Conservation (phyloP, 805 yeast genomes). For the Barnettozyma pratensis region DNA sequence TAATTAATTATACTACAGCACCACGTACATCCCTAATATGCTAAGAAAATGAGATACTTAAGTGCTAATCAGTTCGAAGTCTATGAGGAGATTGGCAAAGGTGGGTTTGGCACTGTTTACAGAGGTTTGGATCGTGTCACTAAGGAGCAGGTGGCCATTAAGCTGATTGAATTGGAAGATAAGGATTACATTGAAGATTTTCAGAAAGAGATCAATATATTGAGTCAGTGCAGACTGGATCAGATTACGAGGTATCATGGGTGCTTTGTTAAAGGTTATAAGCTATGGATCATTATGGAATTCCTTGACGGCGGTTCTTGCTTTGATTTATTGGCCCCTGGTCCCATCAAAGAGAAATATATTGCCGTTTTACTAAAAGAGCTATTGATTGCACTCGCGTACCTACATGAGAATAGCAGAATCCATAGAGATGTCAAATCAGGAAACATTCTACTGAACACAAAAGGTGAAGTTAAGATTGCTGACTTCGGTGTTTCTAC, state of each 20-base stretch:
- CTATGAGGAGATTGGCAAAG: slow-evolving; percentile 85
- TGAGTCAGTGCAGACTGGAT: slow-evolving; percentile 71
- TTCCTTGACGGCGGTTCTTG: slow-evolving; percentile 91
- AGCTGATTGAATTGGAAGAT: slow-evolving; percentile 85
- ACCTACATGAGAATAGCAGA: slow-evolving; percentile 70
- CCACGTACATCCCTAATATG: background rate
- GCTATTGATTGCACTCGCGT: slow-evolving; percentile 61
- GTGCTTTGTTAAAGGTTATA: slow-evolving; percentile 80
- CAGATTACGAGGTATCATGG: slow-evolving; percentile 92
- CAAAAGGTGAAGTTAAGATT: slow-evolving; percentile 70
- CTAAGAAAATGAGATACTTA: slow-evolving; percentile 20
- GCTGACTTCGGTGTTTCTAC: slow-evolving; percentile 98
- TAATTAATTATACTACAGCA: background rate
- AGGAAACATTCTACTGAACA: slow-evolving; percentile 75
- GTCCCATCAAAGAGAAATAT: slow-evolving; percentile 80
- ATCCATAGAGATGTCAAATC: slow-evolving; percentile 95
- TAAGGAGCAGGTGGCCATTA: slow-evolving; percentile 82
- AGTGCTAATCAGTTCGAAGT: slow-evolving; percentile 36
- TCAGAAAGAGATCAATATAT: slow-evolving; percentile 83
- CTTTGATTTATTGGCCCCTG: slow-evolving; percentile 75
- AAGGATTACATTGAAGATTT: slow-evolving; percentile 89
- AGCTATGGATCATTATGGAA: slow-evolving; percentile 96
- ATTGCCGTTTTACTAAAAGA: slow-evolving; percentile 80
- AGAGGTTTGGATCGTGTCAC: slow-evolving; percentile 72
- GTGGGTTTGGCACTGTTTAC: slow-evolving; percentile 95